Evolutionary conservation across 345 rosid species (phyloP).

Genomic region (Cardiospermum halicacabum): DNA sequence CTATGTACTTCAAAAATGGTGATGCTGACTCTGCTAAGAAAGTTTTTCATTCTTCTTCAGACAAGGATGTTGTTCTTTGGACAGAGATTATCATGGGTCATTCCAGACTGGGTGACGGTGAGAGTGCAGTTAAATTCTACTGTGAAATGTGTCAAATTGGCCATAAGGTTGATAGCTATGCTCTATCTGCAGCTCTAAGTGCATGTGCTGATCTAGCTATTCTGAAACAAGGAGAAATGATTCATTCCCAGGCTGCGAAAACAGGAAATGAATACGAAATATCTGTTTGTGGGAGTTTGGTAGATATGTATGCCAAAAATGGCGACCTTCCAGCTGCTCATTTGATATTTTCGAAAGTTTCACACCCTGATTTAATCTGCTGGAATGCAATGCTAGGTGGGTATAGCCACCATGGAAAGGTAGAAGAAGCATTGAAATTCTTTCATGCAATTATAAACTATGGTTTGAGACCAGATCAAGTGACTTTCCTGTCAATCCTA

Average conservation of each 20-base stretch:
- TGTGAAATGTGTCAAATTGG: slow-evolving; percentile 49
- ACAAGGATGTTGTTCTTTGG: slow-evolving; percentile 79
- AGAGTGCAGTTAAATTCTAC: slow-evolving; percentile 44
- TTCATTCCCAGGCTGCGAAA: slow-evolving; percentile 57
- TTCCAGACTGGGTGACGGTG: slow-evolving; percentile 61
- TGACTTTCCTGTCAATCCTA: slow-evolving; percentile 66
- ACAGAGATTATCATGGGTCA: slow-evolving; percentile 84
- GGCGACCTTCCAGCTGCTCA: slow-evolving; percentile 52
- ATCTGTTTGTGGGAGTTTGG: slow-evolving; percentile 63
- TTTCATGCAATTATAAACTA: slow-evolving; percentile 36
- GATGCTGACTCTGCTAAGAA: slow-evolving; percentile 47
- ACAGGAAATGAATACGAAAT: slow-evolving; percentile 43
- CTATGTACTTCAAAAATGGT: slow-evolving; percentile 67
- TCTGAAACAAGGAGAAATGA: slow-evolving; percentile 68
- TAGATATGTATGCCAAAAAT: slow-evolving; percentile 83
- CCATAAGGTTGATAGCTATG: slow-evolving; percentile 54
- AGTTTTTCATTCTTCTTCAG: slow-evolving; percentile 38
- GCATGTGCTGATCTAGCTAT: slow-evolving; percentile 71
- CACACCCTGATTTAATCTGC: slow-evolving; percentile 71
- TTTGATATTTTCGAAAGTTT: slow-evolving; percentile 39
- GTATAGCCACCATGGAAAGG: slow-evolving; percentile 71
- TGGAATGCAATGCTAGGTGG: slow-evolving; percentile 86
- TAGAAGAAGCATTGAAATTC: slow-evolving; percentile 48
- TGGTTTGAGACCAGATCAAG: slow-evolving; percentile 53
- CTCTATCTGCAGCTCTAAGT: slow-evolving; percentile 68